Evolutionary conservation across 768 basidiomycete genomes (phyloP), one percentile per base, ranked within the genome.

Genomic region (Collybia sordida): DNA sequence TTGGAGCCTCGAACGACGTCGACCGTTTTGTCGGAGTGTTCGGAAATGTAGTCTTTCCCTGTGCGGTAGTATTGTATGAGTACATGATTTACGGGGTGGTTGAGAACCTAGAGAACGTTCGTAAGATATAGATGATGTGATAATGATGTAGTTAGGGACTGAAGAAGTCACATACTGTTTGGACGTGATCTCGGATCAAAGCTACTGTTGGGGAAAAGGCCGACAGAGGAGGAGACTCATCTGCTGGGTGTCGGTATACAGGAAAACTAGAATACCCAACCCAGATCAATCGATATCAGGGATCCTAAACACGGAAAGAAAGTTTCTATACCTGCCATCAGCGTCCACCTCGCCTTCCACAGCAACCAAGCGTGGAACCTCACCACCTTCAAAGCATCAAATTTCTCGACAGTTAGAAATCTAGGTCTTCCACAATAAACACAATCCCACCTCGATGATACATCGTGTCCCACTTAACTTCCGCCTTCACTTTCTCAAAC

Each of bases 1-100:
- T 73, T 82, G 6, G 88, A 87, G 25, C 82, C 85, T 12, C 75
- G 80, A 3, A 85, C 81, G 55, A 93, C 79, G 63, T 93, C 90
- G 56, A 92, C 79, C 4, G 90, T 93, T 69, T 93, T 93, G 66
- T 93, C 90, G 0, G 87, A 88, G 64, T 93, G 90, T 57, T 91
- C 89, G 0, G 89, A 90, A 54, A 92, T 92, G 66, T 85, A 88
- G 65, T 92, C 90, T 23, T 79, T 80, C 4, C 90, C 90, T 11
- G 75, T 77, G 49, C 90, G 87, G 62, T 92, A 92, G 61, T 81
- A 77, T 59, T 92, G 90, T 43, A 92, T 89, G 24, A 93, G 78
- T 42, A 88, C 90, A 57, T 93, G 90, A 59, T 93, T 93, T 4
- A 92, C 81, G 0, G 83, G 85, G 49, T 89, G 88, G 19, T 71